phyloP scores from a whole-genome alignment of 2,329 filamentous ascomycete genomes.

The Epichloe coenophiala region DNA sequence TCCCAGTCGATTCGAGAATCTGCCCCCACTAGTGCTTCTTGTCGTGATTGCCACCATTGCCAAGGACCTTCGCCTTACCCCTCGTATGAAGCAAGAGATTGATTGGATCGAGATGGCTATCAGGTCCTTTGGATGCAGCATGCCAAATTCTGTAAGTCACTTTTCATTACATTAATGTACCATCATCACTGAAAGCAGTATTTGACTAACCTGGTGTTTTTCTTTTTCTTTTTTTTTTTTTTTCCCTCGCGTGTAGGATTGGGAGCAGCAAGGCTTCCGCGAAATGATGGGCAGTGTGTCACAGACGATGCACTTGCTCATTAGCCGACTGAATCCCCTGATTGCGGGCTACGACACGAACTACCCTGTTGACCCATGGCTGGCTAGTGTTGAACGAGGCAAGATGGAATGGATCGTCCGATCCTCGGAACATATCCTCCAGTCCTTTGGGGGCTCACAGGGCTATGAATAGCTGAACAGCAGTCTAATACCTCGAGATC shows the following conservation, averaged over 20 bases:
- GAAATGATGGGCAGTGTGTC: slow-evolving; percentile 26
- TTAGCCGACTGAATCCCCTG: slow-evolving; percentile 20
- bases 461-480: slow-evolving; percentile 14
- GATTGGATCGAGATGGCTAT: slow-evolving; percentile 48
- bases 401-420: slow-evolving; percentile 27
- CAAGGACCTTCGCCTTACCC: slow-evolving; percentile 39
- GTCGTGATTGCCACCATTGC: slow-evolving; percentile 53
- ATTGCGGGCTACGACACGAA: slow-evolving; percentile 21
- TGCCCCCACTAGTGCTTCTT: slow-evolving; percentile 48
- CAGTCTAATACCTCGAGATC: neutral
- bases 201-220: slow-evolving; percentile 10
- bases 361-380: slow-evolving; percentile 26
- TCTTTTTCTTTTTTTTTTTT: too few relatives aligned
- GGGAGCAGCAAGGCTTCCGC: slow-evolving; percentile 22
- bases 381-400: slow-evolving; percentile 22
- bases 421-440: slow-evolving; percentile 22
- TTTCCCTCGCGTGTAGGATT: slow-evolving; percentile 16
- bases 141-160: slow-evolving; percentile 36
- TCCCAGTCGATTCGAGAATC: slow-evolving; percentile 32
- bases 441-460: slow-evolving; percentile 15
- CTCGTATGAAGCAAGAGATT: slow-evolving; percentile 40
- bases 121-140: slow-evolving; percentile 34
- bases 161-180: neutral
- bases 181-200: neutral
- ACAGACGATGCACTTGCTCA: slow-evolving; percentile 25